Evolutionary conservation across 306 rosid genomes (phyloP), one percentile per base, ranked within the genome.

Genomic region (Medicago arabica): DNA sequence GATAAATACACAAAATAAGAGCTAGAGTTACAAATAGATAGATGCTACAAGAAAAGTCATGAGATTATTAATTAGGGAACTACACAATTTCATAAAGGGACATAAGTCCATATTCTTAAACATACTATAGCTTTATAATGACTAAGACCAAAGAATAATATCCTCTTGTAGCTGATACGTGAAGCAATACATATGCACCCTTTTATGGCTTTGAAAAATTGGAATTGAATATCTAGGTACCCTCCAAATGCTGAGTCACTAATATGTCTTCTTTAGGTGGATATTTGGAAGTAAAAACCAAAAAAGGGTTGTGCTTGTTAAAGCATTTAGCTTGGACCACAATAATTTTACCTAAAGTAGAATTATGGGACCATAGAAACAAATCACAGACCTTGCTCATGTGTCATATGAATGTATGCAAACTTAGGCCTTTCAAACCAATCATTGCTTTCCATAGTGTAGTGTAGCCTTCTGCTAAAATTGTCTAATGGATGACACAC

Each of bases 391-490:
- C 59, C 16, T 50, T 28, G 23, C 67, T 78, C 66, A 5, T 71
- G 49, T 81, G 53, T 65, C 70, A 57, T 66, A 74, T 6, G 25
- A 47, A 53, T 58, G 8, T 51, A 16, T 72, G 65, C 71, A 41
- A 69, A 5, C 9, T 14, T 41, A 0, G 69, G n/a, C 16, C 76
- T 46, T 76, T 66, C 72, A 47, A 25, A 15, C 76, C 85, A 82
- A 82, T 82, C 83, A 82, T 78, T 82, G 63, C 80, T 67, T 73
- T 31, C 31, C 60, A 58, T 58, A 18, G n/a, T 60, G 71, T 9
- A 28, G 18, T 64, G 41, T 69, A 53, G 19, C 62, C 67, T 82
- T 55, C 19, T 64, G 40, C 41, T 76, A 59, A 57, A 75, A 40
- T 1, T 75, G 74, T 81, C 69, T 12, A 75, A 54, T 17, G 46